Evolutionary conservation across 208 protist genomes (phyloP).

Genomic region (Strigomonas culicis): DNA sequence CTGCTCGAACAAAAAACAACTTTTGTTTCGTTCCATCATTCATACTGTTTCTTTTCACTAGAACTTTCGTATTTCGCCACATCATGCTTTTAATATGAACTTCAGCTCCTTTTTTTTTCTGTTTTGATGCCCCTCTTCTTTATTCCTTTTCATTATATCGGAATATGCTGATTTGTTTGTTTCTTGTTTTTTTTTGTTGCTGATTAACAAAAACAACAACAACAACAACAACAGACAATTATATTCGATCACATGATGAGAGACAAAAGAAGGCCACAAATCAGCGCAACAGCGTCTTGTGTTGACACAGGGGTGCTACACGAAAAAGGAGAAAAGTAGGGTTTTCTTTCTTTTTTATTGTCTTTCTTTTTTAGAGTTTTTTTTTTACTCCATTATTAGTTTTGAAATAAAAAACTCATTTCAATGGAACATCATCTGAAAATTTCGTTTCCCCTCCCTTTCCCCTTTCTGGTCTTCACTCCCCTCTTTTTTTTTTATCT

Average conservation of each 20-base stretch:
- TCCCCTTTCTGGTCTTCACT: constrained; percentile 11
- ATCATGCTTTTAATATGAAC: background rate
- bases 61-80: background rate
- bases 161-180: constrained; percentile 9
- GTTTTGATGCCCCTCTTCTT: background rate
- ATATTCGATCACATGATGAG: too few species aligned
- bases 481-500: background rate
- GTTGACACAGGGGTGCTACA: too few species aligned
- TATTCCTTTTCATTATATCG: background rate
- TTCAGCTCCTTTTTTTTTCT: background rate
- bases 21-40: background rate
- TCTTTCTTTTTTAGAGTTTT: constrained; percentile 6
- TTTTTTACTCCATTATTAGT: constrained; percentile 11
- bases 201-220: too few species aligned
- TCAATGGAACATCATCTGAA: background rate
- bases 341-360: background rate
- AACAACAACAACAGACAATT: too few species aligned
- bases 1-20: background rate
- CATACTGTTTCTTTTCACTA: background rate
- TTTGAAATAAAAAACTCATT: background rate
- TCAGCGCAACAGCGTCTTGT: too few species aligned
- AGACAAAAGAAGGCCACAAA: too few species aligned
- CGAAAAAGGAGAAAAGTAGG: too few species aligned
- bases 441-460: constrained; percentile 9
- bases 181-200: constrained; percentile 10